phyloP scores from a whole-genome alignment of 2,329 filamentous ascomycete genomes.

The Claviceps pazoutovae region DNA sequence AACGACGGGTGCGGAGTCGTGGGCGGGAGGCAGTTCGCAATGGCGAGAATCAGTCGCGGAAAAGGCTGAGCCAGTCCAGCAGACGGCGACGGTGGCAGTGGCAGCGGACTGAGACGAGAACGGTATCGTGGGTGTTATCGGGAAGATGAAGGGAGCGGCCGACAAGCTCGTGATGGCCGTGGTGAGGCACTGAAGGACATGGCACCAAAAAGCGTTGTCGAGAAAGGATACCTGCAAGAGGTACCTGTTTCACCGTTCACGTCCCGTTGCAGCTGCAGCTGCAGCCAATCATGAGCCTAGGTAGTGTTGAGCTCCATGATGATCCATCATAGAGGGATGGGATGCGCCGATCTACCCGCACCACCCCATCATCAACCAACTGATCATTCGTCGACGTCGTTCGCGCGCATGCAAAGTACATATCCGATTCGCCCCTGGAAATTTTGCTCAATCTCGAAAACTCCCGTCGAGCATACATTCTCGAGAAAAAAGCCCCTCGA shows the following conservation, averaged over 20 bases:
- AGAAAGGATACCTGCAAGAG: too few relatives aligned
- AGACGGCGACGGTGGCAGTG: background rate
- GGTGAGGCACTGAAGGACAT: background rate
- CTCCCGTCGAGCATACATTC: background rate
- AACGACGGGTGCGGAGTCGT: background rate
- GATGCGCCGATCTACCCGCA: too few relatives aligned
- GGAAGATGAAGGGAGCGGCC: background rate
- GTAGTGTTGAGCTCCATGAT: too few relatives aligned
- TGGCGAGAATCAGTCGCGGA: background rate
- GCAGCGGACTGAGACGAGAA: background rate
- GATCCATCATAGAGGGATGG: too few relatives aligned
- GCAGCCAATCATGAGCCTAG: conserved; percentile 1
- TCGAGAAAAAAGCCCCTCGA: background rate
- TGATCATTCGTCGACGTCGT: too few relatives aligned
- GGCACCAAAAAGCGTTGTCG: background rate
- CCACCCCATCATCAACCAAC: too few relatives aligned
- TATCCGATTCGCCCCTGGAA: background rate
- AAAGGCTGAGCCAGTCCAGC: background rate
- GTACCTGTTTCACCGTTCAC: too few relatives aligned
- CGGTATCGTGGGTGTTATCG: background rate
- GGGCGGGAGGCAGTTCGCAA: background rate
- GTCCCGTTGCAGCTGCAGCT: too few relatives aligned
- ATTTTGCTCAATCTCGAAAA: background rate
- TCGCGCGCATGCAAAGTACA: too few relatives aligned
- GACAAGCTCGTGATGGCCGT: background rate